These are phyloP conservation scores for Magnusiomyces sp. DNA, from an alignment of 1,139 yeast species.

Conservation along the genomic window DNA sequence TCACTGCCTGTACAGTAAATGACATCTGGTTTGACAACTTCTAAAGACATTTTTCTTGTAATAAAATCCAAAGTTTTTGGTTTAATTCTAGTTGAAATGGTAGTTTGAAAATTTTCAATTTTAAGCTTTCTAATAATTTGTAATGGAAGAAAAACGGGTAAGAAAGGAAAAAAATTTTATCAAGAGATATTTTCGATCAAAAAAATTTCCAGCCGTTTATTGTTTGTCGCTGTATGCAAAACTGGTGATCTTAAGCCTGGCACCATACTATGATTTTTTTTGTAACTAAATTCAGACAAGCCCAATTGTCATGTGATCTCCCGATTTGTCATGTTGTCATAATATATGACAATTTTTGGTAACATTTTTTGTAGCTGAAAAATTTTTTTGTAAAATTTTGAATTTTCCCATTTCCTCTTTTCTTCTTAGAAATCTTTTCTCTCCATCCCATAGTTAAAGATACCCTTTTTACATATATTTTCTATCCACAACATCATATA, in stretches of 20 bases:
- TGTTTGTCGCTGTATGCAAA: background rate
- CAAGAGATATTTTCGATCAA: background rate
- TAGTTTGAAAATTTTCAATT: background rate
- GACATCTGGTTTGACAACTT: background rate
- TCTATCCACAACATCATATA: constrained; percentile 1
- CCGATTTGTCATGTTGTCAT: background rate
- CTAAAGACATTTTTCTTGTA: background rate
- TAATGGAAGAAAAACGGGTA: background rate
- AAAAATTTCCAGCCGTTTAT: background rate
- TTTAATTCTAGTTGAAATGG: background rate
- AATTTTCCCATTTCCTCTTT: background rate
- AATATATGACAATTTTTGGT: background rate
- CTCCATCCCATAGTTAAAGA: background rate
- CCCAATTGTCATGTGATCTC: background rate
- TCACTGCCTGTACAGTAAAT: constrained; percentile 57
- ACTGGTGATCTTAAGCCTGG: background rate
- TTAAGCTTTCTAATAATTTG: background rate
- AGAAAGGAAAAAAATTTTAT: background rate
- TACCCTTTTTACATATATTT: background rate
- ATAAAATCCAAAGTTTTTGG: background rate
- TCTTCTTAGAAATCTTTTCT: background rate
- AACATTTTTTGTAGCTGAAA: background rate
- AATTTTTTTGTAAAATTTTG: background rate
- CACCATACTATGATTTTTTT: background rate
- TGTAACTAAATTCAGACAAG: background rate